These are phyloP conservation scores for Pezicula radicicola DNA, from an alignment of 2,329 filamentous ascomycete genomes.

Conservation along the genomic window DNA sequence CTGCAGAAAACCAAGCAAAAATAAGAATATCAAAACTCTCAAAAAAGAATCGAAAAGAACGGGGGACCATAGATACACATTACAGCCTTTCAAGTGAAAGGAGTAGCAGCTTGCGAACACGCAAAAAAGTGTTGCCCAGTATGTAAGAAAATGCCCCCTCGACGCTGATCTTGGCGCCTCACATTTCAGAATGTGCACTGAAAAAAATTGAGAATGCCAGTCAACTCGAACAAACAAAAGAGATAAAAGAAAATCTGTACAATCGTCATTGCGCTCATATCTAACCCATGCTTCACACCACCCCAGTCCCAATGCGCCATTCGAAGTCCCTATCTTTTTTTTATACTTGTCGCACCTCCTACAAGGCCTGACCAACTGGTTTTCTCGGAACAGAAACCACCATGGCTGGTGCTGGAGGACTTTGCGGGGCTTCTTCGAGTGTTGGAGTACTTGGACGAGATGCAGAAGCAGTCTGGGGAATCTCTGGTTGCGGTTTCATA, in stretches of 20 bases:
- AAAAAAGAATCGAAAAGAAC: not conserved
- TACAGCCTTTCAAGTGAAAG: not conserved
- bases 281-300: slow-evolving; percentile 5
- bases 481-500: slow-evolving; percentile 19
- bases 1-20: not conserved
- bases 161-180: not conserved
- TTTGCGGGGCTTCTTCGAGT: not conserved
- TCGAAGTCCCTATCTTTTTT: not conserved
- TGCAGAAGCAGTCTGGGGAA: slow-evolving; percentile 8
- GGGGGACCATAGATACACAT: not conserved
- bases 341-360: slow-evolving; percentile 6
- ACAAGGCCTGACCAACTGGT: slow-evolving; percentile 29
- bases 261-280: slow-evolving; percentile 17
- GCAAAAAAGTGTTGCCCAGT: not conserved
- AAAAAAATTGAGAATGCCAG: not conserved
- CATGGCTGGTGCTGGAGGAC: not conserved
- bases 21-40: not conserved
- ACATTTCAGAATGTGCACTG: not conserved
- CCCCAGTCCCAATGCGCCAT: slow-evolving; percentile 4
- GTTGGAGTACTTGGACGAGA: not conserved
- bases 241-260: slow-evolving; percentile 11
- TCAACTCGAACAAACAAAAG: slow-evolving; percentile 3
- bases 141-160: not conserved
- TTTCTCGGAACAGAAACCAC: slow-evolving; percentile 16
- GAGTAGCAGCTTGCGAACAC: not conserved